Evolutionary conservation across 108 stramenopile genomes (phyloP).

Genomic region (Cyclostephanos invisitatus): DNA sequence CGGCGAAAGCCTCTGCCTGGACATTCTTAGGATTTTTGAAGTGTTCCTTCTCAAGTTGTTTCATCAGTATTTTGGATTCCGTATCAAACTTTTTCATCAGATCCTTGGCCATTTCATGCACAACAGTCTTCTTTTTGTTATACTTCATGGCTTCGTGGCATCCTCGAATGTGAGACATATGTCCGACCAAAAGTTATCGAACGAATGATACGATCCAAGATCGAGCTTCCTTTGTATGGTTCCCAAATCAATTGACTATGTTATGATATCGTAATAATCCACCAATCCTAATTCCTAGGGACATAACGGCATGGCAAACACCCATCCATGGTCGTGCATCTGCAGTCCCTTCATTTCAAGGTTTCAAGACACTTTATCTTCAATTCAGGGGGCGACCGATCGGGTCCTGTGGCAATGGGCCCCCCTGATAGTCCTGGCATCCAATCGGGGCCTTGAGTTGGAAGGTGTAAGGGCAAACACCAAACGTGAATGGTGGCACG

Average conservation of each 20-base stretch:
- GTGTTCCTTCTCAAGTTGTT: slow-evolving; percentile 85
- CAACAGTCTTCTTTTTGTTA: slow-evolving; percentile 86
- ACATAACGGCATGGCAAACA: slow-evolving; percentile 94
- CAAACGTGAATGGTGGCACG: background rate
- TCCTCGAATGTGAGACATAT: slow-evolving; percentile 94
- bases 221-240: slow-evolving; percentile 89
- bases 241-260: slow-evolving; percentile 97
- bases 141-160: slow-evolving; percentile 96
- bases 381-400: slow-evolving; percentile 59
- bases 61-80: slow-evolving; percentile 78
- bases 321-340: slow-evolving; percentile 87
- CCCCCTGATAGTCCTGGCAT: no score
- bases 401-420: background rate
- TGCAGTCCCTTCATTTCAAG: slow-evolving; percentile 84
- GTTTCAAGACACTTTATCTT: slow-evolving; percentile 81
- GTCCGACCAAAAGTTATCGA: slow-evolving; percentile 86
- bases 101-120: slow-evolving; percentile 94
- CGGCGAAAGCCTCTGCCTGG: no score
- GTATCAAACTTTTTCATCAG: slow-evolving; percentile 74
- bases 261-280: slow-evolving; percentile 92
- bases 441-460: no score
- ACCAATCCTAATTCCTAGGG: slow-evolving; percentile 88
- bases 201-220: slow-evolving; percentile 73
- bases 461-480: background rate
- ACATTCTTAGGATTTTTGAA: slow-evolving; percentile 74